Evolutionary conservation across 129 eudicot genomes (phyloP).

Genomic region (Flaveria sonorensis): DNA sequence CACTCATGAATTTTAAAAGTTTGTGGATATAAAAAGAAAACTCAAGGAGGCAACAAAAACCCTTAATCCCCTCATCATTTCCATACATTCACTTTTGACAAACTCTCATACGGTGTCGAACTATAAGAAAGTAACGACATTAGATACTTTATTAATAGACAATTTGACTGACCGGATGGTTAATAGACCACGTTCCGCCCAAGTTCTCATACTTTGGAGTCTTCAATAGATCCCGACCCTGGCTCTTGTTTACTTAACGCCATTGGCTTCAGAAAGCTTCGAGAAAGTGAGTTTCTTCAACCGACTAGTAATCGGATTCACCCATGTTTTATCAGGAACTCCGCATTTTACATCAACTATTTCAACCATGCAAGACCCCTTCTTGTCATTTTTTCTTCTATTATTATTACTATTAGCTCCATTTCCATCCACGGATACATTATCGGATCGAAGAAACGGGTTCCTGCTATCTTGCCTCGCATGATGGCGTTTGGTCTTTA

Average conservation of each 20-base stretch:
- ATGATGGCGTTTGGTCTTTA: constrained; percentile 50
- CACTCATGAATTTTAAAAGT: neutral
- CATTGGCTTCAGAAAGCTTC: constrained; percentile 64
- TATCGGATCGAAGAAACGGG: constrained; percentile 37
- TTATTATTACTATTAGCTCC: constrained; percentile 55
- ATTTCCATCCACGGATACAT: constrained; percentile 27
- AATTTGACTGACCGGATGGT: neutral
- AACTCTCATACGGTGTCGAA: neutral
- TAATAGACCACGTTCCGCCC: neutral
- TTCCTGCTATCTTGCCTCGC: constrained; percentile 38
- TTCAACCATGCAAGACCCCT: constrained; percentile 60
- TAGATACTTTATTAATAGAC: neutral
- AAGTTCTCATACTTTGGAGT: neutral
- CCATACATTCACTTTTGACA: neutral
- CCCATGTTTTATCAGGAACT: constrained; percentile 49
- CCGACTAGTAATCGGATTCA: constrained; percentile 57
- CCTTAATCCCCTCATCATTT: neutral
- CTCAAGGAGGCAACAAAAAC: neutral
- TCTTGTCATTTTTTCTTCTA: constrained; percentile 38
- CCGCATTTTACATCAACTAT: constrained; percentile 88
- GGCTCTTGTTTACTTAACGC: constrained; percentile 32
- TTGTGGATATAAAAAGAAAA: constrained; percentile 24
- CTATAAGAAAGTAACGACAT: neutral
- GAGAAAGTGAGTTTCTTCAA: constrained; percentile 82
- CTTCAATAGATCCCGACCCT: neutral